Conservation (phyloP, 306 rosid genomes). For the Acmispon strigosus region DNA sequence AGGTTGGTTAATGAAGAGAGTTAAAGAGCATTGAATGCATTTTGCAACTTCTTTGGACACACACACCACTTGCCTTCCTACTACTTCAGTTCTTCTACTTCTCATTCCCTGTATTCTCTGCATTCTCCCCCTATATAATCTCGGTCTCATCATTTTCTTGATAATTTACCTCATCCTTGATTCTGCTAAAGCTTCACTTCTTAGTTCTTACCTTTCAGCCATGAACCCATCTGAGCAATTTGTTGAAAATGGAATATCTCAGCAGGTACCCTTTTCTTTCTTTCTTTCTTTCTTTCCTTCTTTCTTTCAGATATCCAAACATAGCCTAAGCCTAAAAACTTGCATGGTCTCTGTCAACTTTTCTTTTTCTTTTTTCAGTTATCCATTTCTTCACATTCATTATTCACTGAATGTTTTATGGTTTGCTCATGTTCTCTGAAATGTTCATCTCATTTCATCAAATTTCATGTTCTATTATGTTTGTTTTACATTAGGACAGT, state of each 20-base stretch:
- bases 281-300: neutral
- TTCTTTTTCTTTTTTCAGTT: neutral
- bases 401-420: neutral
- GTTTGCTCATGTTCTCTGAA: conserved; percentile 3
- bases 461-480: too few relatives aligned
- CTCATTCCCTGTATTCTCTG: conserved; percentile 19
- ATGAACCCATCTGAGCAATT: conserved; percentile 65
- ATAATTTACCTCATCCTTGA: conserved; percentile 1
- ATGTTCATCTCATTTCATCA: neutral
- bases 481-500: too few relatives aligned
- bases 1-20: conserved; percentile 27
- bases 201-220: conserved; percentile 11
- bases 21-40: conserved; percentile 45
- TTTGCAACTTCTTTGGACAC: conserved; percentile 37
- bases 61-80: conserved; percentile 41
- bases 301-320: neutral
- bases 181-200: neutral
- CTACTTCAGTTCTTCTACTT: conserved; percentile 24
- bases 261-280: conserved; percentile 33
- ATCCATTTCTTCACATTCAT: neutral
- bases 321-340: neutral
- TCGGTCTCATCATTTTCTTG: conserved; percentile 27
- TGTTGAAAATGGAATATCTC: conserved; percentile 56
- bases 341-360: neutral
- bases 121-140: conserved; percentile 28